These are phyloP conservation scores for Thalassiosira mediterranea DNA, from an alignment of 352 stramenopile species.

Conservation along the genomic window DNA sequence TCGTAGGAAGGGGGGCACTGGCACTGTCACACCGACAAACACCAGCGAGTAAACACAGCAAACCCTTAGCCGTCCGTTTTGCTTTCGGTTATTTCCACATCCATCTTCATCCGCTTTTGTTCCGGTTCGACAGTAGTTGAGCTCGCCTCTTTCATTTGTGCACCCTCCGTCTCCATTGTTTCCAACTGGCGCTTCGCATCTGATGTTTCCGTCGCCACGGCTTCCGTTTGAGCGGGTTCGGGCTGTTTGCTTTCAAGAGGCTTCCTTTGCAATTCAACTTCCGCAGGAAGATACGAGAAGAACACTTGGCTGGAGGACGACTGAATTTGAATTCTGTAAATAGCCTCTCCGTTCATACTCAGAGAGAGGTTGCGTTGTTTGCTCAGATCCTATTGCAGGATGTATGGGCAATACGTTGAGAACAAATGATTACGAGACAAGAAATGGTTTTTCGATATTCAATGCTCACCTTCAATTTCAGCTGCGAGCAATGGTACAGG, in stretches of 20 bases:
- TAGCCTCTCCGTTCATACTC: slow-evolving; percentile 55
- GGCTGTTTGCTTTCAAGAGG: slow-evolving; percentile 19
- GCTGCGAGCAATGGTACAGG: slow-evolving; percentile 62
- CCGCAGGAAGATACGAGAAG: slow-evolving; percentile 74
- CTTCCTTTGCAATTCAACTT: slow-evolving; percentile 55
- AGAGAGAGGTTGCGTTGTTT: slow-evolving; percentile 63
- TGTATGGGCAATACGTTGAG: not conserved
- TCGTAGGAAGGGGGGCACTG: no score
- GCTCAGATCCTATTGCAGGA: slow-evolving; percentile 55
- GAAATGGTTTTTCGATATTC: not conserved
- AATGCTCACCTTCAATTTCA: slow-evolving; percentile 56
- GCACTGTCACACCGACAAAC: no score
- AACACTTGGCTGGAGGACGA: slow-evolving; percentile 54
- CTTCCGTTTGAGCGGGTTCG: not conserved
- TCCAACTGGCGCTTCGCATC: slow-evolving; percentile 11
- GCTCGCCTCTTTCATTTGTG: not conserved
- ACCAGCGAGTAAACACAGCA: not conserved
- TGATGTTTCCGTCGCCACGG: slow-evolving; percentile 29
- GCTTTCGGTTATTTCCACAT: not conserved
- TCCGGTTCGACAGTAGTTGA: slow-evolving; percentile 9
- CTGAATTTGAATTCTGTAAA: slow-evolving; percentile 78
- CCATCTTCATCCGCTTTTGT: slow-evolving; percentile 36
- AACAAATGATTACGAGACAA: slow-evolving; percentile 1
- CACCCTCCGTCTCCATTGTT: not conserved
- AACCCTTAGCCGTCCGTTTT: not conserved